Conservation (phyloP, 1,139 yeast genomes). For the Diutina scorzettiae region DNA sequence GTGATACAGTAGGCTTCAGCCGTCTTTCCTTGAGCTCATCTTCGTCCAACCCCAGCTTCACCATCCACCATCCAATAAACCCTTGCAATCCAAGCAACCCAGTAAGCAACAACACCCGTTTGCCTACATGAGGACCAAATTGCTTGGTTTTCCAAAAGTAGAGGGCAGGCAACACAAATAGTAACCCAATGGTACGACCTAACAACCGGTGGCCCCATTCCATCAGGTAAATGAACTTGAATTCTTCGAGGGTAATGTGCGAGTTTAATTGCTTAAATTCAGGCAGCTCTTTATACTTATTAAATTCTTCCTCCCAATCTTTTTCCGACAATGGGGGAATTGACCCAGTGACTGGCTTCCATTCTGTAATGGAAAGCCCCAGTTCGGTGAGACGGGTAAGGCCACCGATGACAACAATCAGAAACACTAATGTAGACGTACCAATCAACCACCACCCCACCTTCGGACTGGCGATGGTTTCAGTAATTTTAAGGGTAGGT, state of each 20-base stretch:
- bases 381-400: constrained; percentile 90
- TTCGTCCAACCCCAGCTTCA: constrained; percentile 84
- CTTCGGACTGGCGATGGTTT: background rate
- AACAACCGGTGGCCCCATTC: constrained; percentile 95
- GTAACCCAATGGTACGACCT: constrained; percentile 83
- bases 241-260: constrained; percentile 83
- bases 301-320: constrained; percentile 82
- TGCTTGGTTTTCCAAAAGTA: constrained; percentile 61
- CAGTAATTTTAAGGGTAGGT: background rate
- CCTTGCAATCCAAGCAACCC: constrained; percentile 86
- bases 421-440: constrained; percentile 85
- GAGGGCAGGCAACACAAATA: constrained; percentile 73
- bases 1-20: constrained; percentile 92
- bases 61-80: constrained; percentile 99
- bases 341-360: constrained; percentile 97
- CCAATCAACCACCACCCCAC: constrained; percentile 80
- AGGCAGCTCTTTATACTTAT: constrained; percentile 73
- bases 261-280: constrained; percentile 86
- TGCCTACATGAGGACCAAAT: constrained; percentile 60
- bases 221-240: constrained; percentile 90
- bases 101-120: constrained; percentile 59
- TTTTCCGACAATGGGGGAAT: constrained; percentile 71
- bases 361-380: constrained; percentile 92
- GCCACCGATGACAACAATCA: constrained; percentile 95
- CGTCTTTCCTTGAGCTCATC: constrained; percentile 67